Base-by-base conservation (phyloP, 257 asterid genomes). In the Primulina huaijiensis region DNA sequence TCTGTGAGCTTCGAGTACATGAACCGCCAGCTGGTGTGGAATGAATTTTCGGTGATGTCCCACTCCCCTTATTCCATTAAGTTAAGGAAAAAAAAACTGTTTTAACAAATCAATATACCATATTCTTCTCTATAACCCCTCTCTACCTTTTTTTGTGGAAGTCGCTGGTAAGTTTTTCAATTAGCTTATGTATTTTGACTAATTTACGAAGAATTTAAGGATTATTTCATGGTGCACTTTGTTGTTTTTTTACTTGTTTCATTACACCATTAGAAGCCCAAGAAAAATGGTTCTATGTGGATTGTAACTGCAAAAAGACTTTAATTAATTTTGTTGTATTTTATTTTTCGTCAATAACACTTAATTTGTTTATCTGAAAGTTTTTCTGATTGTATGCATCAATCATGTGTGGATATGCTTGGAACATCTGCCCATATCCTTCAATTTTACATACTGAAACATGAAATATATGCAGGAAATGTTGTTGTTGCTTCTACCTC, bases 11-110 rank as follows among this genome's bases (percentile, higher is more conserved):
- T 92, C 46, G 98, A 92, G 80, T 92, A 92, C 85, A 92, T 90
- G 97, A 92, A 92, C 75, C 89, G 96, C 46, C 98, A 92, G 81
- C 82, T 90, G 87, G 97, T 92, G 76, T 92, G 98, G 98, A 90
- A 92, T 81, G 96, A 90, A 75, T 90, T 92, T 67, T 90, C 97
- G 95, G 97, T 89, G 88, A 82, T 21, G 76, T 57, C 53, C 77
- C 74, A 53, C 72, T 34, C 72, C 64, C n/a, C 69, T 69, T 72
- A 57, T 64, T 76, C 46, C 37, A 9, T 50, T 16, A 63, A 38
- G 55, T 61, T 21, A 46, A 46, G 5, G 65, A 58, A 55, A 52
- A 10, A 72, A 33, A 21, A 21, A 65, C 66, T 64, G 64, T 33
- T 65, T 37, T 10, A 43, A 35, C 37, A 53, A 58, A 19, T 35